phyloP scores from a whole-genome alignment of 371 early-diverging fungal species.

The Circinella minor region DNA sequence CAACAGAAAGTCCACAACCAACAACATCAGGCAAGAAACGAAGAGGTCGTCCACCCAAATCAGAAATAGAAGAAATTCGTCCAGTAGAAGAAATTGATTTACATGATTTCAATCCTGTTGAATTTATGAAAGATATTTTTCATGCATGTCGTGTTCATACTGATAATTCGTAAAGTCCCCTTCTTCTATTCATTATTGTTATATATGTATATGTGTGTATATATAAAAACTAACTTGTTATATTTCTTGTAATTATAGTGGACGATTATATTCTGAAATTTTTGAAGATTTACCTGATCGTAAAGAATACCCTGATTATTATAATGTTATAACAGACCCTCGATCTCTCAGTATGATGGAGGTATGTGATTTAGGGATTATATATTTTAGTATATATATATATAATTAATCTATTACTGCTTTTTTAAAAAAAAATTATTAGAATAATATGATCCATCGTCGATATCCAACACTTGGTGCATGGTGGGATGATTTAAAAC shows the following conservation, averaged over 20 bases:
- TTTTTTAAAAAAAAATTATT: background rate
- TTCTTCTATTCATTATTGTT: too few species aligned
- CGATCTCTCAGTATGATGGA: slow-evolving; percentile 63
- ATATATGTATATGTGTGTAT: background rate
- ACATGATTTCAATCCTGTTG: slow-evolving; percentile 40
- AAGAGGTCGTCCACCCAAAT: slow-evolving; percentile 51
- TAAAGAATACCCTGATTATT: slow-evolving; percentile 91
- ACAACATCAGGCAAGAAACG: slow-evolving; percentile 28
- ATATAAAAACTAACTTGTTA: slow-evolving; percentile 8
- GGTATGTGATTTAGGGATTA: slow-evolving; percentile 23
- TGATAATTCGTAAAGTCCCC: slow-evolving; percentile 41
- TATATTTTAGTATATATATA: background rate
- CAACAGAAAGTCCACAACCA: slow-evolving; percentile 12
- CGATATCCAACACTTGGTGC: slow-evolving; percentile 64
- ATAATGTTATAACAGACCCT: slow-evolving; percentile 81
- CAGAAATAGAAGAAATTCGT: slow-evolving; percentile 38
- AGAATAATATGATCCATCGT: slow-evolving; percentile 58
- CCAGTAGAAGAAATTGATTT: slow-evolving; percentile 42
- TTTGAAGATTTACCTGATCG: slow-evolving; percentile 81
- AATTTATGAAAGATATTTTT: slow-evolving; percentile 45
- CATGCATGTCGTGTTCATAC: slow-evolving; percentile 44
- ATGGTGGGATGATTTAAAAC: slow-evolving; percentile 69
- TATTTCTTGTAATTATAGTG: slow-evolving; percentile 38
- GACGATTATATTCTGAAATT: slow-evolving; percentile 69
- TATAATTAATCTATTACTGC: background rate